phyloP scores from a whole-genome alignment of 2,329 filamentous ascomycete genomes.

The Botryosphaeria dothidea region DNA sequence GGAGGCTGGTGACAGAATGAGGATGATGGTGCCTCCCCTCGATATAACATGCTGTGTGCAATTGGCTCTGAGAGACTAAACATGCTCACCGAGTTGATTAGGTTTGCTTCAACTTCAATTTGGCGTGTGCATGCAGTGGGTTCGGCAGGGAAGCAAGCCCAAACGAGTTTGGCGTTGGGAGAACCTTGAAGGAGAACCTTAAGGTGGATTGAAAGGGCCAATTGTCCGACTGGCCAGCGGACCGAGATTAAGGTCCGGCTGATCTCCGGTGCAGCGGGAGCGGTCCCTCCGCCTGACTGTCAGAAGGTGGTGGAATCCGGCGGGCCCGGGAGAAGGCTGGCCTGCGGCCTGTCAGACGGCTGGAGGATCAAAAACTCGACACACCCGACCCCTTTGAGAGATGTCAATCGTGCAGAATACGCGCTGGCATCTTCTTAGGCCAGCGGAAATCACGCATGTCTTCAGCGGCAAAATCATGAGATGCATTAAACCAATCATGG shows the following conservation, averaged over 20 bases:
- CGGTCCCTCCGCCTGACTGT: neutral
- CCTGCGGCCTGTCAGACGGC: neutral
- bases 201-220: slow-evolving; percentile 5
- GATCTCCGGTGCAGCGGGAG: slow-evolving; percentile 7
- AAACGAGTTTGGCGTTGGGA: neutral
- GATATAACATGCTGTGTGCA: neutral
- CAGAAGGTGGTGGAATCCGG: neutral
- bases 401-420: neutral
- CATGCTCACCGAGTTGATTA: neutral
- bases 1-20: neutral
- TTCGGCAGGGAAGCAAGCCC: neutral
- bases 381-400: neutral
- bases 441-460: neutral
- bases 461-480: slow-evolving; percentile 7
- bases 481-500: neutral
- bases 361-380: neutral
- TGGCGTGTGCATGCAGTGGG: neutral
- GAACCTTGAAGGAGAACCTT: slow-evolving; percentile 11
- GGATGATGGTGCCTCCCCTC: neutral
- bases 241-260: slow-evolving; percentile 6
- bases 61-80: neutral
- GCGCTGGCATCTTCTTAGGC: neutral
- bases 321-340: neutral
- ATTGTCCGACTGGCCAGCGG: slow-evolving; percentile 9
- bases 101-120: neutral